phyloP scores from a whole-genome alignment of 345 rosid species.

The Camelina laxa region DNA sequence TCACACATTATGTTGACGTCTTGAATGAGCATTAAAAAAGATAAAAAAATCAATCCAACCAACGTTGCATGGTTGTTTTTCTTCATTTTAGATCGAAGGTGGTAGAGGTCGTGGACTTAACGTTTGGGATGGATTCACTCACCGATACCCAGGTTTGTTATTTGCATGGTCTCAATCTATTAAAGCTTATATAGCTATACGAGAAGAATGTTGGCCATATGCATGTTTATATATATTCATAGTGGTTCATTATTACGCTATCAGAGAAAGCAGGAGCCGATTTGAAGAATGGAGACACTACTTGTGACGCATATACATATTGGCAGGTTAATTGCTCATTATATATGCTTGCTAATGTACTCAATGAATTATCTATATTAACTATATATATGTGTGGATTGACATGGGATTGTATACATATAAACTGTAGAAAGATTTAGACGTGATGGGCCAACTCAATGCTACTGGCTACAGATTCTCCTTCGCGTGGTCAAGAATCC shows the following conservation, averaged over 20 bases:
- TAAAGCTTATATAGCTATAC: background rate
- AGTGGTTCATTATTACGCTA: slow-evolving; percentile 26
- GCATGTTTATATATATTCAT: background rate
- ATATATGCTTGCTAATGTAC: background rate
- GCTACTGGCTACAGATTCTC: slow-evolving; percentile 39
- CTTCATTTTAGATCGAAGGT: slow-evolving; percentile 53
- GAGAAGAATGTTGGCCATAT: background rate
- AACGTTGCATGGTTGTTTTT: background rate
- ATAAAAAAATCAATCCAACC: background rate
- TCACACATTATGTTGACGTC: too few species aligned
- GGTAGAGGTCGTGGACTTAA: slow-evolving; percentile 45
- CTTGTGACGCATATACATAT: slow-evolving; percentile 25
- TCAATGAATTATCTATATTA: background rate
- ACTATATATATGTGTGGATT: background rate
- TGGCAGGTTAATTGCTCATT: slow-evolving; percentile 26
- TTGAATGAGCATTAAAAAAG: background rate
- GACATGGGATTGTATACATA: background rate
- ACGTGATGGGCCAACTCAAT: slow-evolving; percentile 1
- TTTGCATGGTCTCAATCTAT: background rate
- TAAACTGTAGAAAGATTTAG: slow-evolving; percentile 32
- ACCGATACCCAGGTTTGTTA: slow-evolving; percentile 48
- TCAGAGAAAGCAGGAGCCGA: slow-evolving; percentile 50
- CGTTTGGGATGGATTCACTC: slow-evolving; percentile 55
- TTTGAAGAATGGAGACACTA: slow-evolving; percentile 48
- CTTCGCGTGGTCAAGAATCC: slow-evolving; percentile 42